Percentiles rank a stretch among this genome's conserved stretches.
phyloP scores from a whole-genome alignment of 768 basidiomycete genomes.

The Mycena indigotica region DNA sequence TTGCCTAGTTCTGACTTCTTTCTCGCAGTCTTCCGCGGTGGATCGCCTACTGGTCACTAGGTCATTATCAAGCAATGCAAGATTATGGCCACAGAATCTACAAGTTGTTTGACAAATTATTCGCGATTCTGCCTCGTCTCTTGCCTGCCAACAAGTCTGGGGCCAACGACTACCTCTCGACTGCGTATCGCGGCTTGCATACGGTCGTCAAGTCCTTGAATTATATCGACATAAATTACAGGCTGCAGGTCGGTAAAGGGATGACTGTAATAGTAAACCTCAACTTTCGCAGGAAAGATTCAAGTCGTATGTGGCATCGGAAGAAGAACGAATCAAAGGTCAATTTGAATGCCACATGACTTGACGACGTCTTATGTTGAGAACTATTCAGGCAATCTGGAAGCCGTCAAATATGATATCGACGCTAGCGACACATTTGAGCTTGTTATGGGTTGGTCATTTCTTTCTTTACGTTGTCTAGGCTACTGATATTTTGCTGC shows the following conservation, averaged over 20 bases:
- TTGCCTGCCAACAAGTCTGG: slow-evolving; percentile 7
- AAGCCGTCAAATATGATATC: slow-evolving; percentile 17
- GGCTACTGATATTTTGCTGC: background rate
- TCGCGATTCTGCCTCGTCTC: slow-evolving; percentile 5
- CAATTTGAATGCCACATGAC: background rate
- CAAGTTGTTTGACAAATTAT: slow-evolving; percentile 9
- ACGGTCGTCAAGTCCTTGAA: slow-evolving; percentile 2
- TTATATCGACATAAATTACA: slow-evolving; percentile 1
- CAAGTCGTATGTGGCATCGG: slow-evolving; percentile 3
- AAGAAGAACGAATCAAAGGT: slow-evolving; percentile 15
- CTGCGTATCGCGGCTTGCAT: background rate
- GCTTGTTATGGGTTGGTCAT: slow-evolving; percentile 16
- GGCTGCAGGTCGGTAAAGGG: background rate
- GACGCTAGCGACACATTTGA: slow-evolving; percentile 9
- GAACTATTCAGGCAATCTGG: slow-evolving; percentile 10
- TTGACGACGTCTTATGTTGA: background rate
- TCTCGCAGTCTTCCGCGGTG: slow-evolving; percentile 9
- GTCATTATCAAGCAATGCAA: slow-evolving; percentile 6
- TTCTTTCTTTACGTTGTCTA: no score
- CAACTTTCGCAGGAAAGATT: slow-evolving; percentile 7
- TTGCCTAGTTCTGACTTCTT: background rate
- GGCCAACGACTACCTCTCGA: slow-evolving; percentile 6
- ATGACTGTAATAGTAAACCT: no score
- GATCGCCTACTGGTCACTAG: slow-evolving; percentile 17
- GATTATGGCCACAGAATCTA: slow-evolving; percentile 7